Evolutionary conservation across 371 early-diverging fungal species (phyloP).

Genomic region (Apophysomyces sp.): DNA sequence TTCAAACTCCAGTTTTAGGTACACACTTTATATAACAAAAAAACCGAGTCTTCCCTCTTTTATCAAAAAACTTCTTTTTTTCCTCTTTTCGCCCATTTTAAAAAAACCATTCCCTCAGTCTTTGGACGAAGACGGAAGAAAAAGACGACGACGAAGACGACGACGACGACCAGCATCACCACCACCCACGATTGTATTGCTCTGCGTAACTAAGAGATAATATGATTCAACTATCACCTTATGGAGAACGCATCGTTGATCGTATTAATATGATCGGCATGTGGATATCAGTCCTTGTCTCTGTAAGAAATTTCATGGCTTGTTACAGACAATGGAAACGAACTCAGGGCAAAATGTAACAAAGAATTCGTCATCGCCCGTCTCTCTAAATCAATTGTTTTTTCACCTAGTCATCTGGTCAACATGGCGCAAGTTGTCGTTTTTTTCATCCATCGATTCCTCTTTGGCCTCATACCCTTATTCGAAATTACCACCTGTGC

Average conservation of each 20-base stretch:
- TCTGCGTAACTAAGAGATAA: not conserved
- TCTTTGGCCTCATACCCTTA: slow-evolving; percentile 43
- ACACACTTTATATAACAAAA: not conserved
- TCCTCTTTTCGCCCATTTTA: not conserved
- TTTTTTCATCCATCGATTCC: slow-evolving; percentile 36
- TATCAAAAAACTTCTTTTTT: not conserved
- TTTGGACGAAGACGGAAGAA: not conserved
- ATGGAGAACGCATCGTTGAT: slow-evolving; percentile 39
- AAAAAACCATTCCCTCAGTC: not conserved
- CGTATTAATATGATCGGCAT: slow-evolving; percentile 45
- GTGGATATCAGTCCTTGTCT: slow-evolving; percentile 43
- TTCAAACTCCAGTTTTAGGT: not conserved
- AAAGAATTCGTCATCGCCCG: too few relatives aligned
- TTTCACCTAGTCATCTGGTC: slow-evolving; percentile 33
- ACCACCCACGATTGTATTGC: too few relatives aligned
- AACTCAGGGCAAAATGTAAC: slow-evolving; percentile 45
- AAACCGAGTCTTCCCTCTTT: not conserved
- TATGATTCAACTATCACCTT: slow-evolving; percentile 38
- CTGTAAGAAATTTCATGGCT: slow-evolving; percentile 32
- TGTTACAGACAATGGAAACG: slow-evolving; percentile 36
- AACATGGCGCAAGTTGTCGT: slow-evolving; percentile 41
- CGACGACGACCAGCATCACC: too few relatives aligned
- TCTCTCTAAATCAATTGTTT: not conserved
- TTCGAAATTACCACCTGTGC: slow-evolving; percentile 43
- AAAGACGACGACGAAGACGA: not conserved